phyloP scores from a whole-genome alignment of 768 basidiomycete genomes.

The Boletus subparvulus region DNA sequence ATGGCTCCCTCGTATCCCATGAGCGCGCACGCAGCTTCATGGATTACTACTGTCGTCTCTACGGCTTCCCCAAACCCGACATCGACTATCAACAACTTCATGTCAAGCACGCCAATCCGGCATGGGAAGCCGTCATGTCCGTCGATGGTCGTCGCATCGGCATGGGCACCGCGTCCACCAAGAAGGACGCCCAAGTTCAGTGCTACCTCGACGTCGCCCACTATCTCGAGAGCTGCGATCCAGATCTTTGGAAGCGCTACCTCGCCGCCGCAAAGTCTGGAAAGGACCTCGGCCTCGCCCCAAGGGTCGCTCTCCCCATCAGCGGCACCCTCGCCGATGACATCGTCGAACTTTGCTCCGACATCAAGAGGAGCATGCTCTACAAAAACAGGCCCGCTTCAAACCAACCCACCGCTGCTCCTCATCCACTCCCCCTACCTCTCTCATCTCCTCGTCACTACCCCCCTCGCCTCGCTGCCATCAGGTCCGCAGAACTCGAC shows the following conservation, averaged over 20 bases:
- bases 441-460: slow-evolving; percentile 29
- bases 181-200: slow-evolving; percentile 68
- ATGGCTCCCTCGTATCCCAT: slow-evolving; percentile 61
- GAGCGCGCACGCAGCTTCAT: slow-evolving; percentile 86
- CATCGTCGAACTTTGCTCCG: slow-evolving; percentile 66
- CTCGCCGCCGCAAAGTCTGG: slow-evolving; percentile 59
- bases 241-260: slow-evolving; percentile 75
- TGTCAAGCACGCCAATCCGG: slow-evolving; percentile 18
- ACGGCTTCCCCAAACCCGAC: slow-evolving; percentile 70
- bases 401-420: slow-evolving; percentile 6
- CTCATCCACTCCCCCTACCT: slow-evolving; percentile 1
- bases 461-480: slow-evolving; percentile 33
- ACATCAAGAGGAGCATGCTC: slow-evolving; percentile 61
- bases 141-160: slow-evolving; percentile 83
- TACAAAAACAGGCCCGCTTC: slow-evolving; percentile 62
- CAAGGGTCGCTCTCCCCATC: slow-evolving; percentile 65
- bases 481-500: slow-evolving; percentile 59
- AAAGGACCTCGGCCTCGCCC: slow-evolving; percentile 68
- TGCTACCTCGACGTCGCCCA: slow-evolving; percentile 87
- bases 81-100: slow-evolving; percentile 49
- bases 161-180: slow-evolving; percentile 63
- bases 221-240: slow-evolving; percentile 85
- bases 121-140: slow-evolving; percentile 74
- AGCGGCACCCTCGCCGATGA: slow-evolving; percentile 63
- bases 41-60: slow-evolving; percentile 90